A percentile compares a stretch with the other conserved stretches of the same genome.
These are phyloP conservation scores for Phytophthora lateralis DNA, from an alignment of 352 stramenopile genomes.

Conservation along the genomic window DNA sequence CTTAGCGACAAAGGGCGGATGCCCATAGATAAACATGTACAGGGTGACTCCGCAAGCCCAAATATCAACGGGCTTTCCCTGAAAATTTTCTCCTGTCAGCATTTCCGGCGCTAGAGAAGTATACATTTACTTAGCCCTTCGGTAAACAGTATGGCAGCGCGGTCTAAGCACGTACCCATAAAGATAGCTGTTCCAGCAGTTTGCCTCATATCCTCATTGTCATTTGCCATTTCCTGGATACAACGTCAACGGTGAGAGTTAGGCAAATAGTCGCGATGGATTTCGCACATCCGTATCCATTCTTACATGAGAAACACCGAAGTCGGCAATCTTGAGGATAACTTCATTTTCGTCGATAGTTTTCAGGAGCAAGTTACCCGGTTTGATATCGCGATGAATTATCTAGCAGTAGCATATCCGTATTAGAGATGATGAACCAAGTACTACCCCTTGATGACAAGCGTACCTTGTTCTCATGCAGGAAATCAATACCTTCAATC, in stretches of 20 bases:
- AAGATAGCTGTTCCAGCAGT: slow-evolving; percentile 82
- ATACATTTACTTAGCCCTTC: not conserved
- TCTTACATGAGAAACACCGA: slow-evolving; percentile 78
- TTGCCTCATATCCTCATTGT: slow-evolving; percentile 74
- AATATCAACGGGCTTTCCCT: slow-evolving; percentile 89
- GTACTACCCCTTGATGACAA: not conserved
- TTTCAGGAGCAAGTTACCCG: slow-evolving; percentile 78
- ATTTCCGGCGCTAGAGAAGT: slow-evolving; percentile 65
- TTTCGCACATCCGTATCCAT: not conserved
- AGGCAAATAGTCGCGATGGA: not conserved
- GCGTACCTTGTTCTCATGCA: slow-evolving; percentile 79
- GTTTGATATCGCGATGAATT: slow-evolving; percentile 86
- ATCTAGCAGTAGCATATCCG: slow-evolving; percentile 34
- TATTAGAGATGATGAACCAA: not conserved
- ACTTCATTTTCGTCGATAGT: slow-evolving; percentile 54
- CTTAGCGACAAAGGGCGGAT: slow-evolving; percentile 92
- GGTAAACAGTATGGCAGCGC: not conserved
- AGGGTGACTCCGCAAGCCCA: slow-evolving; percentile 96
- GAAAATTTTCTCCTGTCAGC: slow-evolving; percentile 79
- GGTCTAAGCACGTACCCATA: slow-evolving; percentile 43
- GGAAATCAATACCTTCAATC: slow-evolving; percentile 85
- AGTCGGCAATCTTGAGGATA: slow-evolving; percentile 84
- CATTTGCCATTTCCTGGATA: slow-evolving; percentile 69
- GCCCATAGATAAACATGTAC: slow-evolving; percentile 96
- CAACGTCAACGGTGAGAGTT: not conserved